These are phyloP conservation scores for Venturia nashicola DNA, from an alignment of 2,329 filamentous ascomycete species.

Conservation along the genomic window DNA sequence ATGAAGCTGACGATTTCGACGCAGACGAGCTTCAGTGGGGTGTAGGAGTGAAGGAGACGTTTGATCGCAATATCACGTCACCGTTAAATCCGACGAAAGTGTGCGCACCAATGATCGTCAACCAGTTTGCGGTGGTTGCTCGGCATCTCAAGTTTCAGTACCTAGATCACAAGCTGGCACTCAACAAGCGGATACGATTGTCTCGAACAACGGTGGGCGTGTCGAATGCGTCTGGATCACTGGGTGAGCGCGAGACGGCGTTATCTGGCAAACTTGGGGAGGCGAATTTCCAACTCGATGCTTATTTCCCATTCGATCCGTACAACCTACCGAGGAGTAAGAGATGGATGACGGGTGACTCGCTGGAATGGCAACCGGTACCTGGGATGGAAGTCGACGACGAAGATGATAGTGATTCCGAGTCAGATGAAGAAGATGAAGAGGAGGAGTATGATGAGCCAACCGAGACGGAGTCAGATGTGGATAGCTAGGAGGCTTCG, in stretches of 20 bases:
- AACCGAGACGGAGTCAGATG: constrained; percentile 25
- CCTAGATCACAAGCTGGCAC: constrained; percentile 75
- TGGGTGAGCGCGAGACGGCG: constrained; percentile 44
- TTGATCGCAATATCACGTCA: constrained; percentile 62
- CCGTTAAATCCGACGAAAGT: constrained; percentile 92
- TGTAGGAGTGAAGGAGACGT: constrained; percentile 56
- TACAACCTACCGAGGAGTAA: constrained; percentile 83
- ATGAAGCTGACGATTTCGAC: constrained; percentile 26
- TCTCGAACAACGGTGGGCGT: constrained; percentile 54
- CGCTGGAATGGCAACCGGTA: constrained; percentile 67
- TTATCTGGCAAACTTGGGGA: constrained; percentile 50
- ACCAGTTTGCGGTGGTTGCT: constrained; percentile 80
- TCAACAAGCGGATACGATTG: constrained; percentile 80
- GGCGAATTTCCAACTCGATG: constrained; percentile 72
- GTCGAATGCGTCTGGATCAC: constrained; percentile 22
- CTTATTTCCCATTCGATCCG: constrained; percentile 95
- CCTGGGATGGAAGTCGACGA: constrained; percentile 34
- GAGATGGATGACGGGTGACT: constrained; percentile 76
- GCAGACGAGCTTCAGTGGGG: constrained; percentile 57
- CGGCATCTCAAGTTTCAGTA: constrained; percentile 82
- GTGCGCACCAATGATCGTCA: constrained; percentile 79
- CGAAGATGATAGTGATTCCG: constrained; percentile 5
- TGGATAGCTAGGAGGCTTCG: constrained; percentile 10
- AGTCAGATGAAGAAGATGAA: constrained; percentile 32
- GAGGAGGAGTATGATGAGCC: constrained; percentile 40